Evolutionary conservation across 306 rosid species (phyloP).

Genomic region (Glycine latifolia): DNA sequence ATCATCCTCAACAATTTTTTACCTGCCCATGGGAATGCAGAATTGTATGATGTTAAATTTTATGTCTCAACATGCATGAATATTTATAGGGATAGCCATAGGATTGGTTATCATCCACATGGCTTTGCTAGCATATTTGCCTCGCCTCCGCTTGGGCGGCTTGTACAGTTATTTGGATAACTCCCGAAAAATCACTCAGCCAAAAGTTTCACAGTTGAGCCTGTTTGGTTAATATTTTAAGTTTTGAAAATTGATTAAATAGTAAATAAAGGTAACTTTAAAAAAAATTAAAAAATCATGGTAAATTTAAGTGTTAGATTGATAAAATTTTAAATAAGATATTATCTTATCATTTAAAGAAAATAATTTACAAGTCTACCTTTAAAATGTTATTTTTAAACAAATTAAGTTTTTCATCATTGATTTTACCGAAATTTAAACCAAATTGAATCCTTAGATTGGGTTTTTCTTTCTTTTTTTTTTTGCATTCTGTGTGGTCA

Average conservation of each 20-base stretch:
- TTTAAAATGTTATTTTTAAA: neutral
- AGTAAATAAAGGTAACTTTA: neutral
- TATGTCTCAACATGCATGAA: constrained; percentile 10
- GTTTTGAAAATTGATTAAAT: neutral
- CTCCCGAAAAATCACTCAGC: neutral
- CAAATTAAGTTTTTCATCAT: neutral
- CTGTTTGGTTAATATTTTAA: neutral
- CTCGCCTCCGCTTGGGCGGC: neutral
- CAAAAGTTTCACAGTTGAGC: neutral
- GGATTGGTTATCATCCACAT: neutral
- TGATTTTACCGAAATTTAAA: neutral
- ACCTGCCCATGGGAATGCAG: constrained; percentile 28
- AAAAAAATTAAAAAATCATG: neutral
- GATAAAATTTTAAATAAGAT: neutral
- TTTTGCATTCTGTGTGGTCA: neutral
- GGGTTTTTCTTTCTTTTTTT: too few relatives aligned
- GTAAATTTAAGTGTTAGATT: neutral
- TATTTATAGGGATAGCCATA: constrained; percentile 32
- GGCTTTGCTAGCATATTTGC: neutral
- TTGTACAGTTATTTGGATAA: neutral
- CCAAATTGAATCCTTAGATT: too few relatives aligned
- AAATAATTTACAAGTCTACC: neutral
- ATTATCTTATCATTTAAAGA: neutral
- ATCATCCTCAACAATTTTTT: neutral
- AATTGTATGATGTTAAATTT: constrained; percentile 8